Conservation (phyloP, 2,329 filamentous ascomycete species). For the Trichoderma atroviride region DNA sequence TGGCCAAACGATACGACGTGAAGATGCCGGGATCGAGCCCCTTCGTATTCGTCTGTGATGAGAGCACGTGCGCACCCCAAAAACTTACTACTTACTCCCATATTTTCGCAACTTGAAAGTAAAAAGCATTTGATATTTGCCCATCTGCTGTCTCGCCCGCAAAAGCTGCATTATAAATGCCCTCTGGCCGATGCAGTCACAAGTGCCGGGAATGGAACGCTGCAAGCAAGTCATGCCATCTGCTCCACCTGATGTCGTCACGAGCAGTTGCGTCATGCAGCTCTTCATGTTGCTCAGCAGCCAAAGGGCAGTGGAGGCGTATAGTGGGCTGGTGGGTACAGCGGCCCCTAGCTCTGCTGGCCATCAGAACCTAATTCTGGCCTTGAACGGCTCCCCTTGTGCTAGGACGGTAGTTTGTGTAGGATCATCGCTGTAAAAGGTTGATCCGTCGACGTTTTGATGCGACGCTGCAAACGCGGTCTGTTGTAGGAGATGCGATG, state of each 20-base stretch:
- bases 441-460: not conserved
- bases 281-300: not conserved
- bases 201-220: not conserved
- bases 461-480: not conserved
- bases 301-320: not conserved
- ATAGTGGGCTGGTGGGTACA: not conserved
- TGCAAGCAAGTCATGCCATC: constrained; percentile 9
- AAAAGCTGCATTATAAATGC: not conserved
- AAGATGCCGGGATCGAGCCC: not conserved
- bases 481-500: not conserved
- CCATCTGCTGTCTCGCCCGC: not conserved
- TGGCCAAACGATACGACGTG: not conserved
- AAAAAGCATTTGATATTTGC: not conserved
- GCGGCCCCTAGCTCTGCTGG: not conserved
- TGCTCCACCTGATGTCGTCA: constrained; percentile 17
- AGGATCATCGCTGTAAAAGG: not conserved
- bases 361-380: constrained; percentile 7
- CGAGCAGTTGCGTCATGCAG: constrained; percentile 18
- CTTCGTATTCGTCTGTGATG: constrained; percentile 14
- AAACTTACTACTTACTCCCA: not conserved
- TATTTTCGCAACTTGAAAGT: not conserved
- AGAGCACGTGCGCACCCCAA: not conserved
- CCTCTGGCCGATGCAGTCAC: not conserved
- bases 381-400: not conserved
- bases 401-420: not conserved